A percentile compares a stretch with the other conserved stretches of the same genome.
These are phyloP conservation scores for Metarhizium anisopliae DNA, from an alignment of 2,329 filamentous ascomycete genomes.

Conservation along the genomic window DNA sequence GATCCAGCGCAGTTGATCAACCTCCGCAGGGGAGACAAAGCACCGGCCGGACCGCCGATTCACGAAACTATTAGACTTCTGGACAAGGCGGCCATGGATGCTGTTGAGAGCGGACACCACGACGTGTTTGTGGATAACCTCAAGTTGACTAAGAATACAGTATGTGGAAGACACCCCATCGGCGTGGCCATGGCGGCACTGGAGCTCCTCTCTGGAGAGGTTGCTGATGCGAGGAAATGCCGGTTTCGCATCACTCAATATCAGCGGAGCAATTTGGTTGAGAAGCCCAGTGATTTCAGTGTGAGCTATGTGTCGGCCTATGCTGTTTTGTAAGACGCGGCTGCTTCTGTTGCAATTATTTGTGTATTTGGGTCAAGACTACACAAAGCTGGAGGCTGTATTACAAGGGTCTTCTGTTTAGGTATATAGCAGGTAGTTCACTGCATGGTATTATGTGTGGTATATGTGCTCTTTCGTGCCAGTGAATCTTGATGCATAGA, in stretches of 20 bases:
- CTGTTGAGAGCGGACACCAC: slow-evolving; percentile 70
- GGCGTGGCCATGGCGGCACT: slow-evolving; percentile 85
- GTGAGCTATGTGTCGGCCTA: slow-evolving; percentile 95
- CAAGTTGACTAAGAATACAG: slow-evolving; percentile 71
- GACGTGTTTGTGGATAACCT: slow-evolving; percentile 61
- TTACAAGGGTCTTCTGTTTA: too few relatives aligned
- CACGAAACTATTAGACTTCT: slow-evolving; percentile 77
- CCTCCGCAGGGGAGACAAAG: slow-evolving; percentile 22
- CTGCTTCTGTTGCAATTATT: neutral
- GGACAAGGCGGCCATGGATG: slow-evolving; percentile 75
- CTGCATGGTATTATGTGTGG: too few relatives aligned
- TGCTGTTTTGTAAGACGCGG: slow-evolving; percentile 50
- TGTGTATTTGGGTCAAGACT: neutral
- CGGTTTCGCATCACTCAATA: slow-evolving; percentile 77
- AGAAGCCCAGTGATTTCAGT: slow-evolving; percentile 62
- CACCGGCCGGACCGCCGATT: slow-evolving; percentile 43
- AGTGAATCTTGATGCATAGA: too few relatives aligned
- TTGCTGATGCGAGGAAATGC: slow-evolving; percentile 31
- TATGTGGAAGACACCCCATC: slow-evolving; percentile 92
- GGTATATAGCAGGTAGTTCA: too few relatives aligned
- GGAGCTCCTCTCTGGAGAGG: slow-evolving; percentile 48
- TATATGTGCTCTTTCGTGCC: too few relatives aligned
- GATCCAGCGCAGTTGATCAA: slow-evolving; percentile 30
- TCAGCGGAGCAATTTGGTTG: slow-evolving; percentile 71
- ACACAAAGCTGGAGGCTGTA: neutral